These are phyloP conservation scores for Saccharomycopsis vini DNA, from an alignment of 805 yeast species.

Conservation along the genomic window DNA sequence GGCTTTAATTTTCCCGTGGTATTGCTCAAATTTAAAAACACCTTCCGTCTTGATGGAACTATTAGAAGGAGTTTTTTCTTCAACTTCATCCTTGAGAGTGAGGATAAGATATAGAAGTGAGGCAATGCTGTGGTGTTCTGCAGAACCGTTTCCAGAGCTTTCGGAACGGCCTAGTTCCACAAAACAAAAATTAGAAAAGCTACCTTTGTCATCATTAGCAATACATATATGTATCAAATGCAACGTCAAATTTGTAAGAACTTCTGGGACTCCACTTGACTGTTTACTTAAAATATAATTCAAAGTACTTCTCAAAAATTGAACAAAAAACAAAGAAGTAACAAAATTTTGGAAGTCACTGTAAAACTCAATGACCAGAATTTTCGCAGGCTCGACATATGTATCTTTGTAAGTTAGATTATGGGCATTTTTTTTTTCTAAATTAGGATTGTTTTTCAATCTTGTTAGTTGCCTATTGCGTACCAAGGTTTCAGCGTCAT, in stretches of 20 bases:
- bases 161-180: constrained; percentile 22
- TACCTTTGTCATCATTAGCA: constrained; percentile 24
- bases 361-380: constrained; percentile 31
- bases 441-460: constrained; percentile 18
- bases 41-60: too few relatives aligned
- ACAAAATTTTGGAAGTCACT: constrained; percentile 42
- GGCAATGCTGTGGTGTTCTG: constrained; percentile 30
- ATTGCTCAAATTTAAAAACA: constrained; percentile 30
- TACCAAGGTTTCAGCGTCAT: constrained; percentile 65
- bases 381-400: constrained; percentile 45
- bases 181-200: constrained; percentile 23
- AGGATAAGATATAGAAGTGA: constrained; percentile 34
- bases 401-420: constrained; percentile 37
- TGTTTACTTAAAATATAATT: constrained; percentile 26
- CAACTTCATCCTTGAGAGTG: constrained; percentile 16
- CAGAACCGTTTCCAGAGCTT: constrained; percentile 31
- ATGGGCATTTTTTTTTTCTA: constrained; percentile 27
- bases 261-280: constrained; percentile 31
- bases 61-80: too few relatives aligned
- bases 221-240: constrained; percentile 63
- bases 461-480: constrained; percentile 29
- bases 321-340: constrained; percentile 42
- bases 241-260: constrained; percentile 46
- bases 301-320: constrained; percentile 43
- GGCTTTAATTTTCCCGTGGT: constrained; percentile 49